Evolutionary conservation across 2,329 filamentous ascomycete genomes (phyloP).

Genomic region (Thermothelomyces thermophilus): DNA sequence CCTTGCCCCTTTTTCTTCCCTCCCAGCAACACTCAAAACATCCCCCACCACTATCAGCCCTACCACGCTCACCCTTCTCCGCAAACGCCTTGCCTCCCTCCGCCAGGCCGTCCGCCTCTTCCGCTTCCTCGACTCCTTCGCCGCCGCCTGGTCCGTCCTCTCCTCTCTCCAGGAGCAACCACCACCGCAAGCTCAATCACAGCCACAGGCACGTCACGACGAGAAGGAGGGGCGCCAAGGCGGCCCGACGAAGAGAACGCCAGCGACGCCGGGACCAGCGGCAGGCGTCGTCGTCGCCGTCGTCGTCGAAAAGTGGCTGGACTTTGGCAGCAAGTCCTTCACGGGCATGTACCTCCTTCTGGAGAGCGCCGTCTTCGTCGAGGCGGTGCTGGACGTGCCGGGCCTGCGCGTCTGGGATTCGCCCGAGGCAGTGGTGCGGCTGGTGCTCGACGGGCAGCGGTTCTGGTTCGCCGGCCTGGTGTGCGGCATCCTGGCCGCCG

Average conservation of each 20-base stretch:
- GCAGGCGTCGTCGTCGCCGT: background rate
- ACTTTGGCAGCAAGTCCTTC: constrained; percentile 51
- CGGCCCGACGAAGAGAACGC: too few relatives aligned
- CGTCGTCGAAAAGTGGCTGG: constrained; percentile 37
- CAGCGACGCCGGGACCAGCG: constrained; percentile 22
- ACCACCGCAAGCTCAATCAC: background rate
- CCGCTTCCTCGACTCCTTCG: constrained; percentile 58
- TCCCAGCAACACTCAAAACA: too few relatives aligned
- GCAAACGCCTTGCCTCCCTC: constrained; percentile 39
- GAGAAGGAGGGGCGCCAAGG: too few relatives aligned
- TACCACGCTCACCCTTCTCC: constrained; percentile 32
- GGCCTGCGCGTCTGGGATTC: constrained; percentile 47
- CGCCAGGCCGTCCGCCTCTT: constrained; percentile 63
- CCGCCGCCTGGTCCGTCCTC: constrained; percentile 40
- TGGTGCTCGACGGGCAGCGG: constrained; percentile 56
- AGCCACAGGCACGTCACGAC: background rate
- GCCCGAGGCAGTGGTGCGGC: constrained; percentile 35
- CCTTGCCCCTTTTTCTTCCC: constrained; percentile 41
- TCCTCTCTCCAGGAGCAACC: constrained; percentile 15
- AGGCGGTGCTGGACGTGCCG: constrained; percentile 36
- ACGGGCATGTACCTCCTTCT: constrained; percentile 61
- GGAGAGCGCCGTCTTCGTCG: constrained; percentile 57
- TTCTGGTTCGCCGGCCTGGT: constrained; percentile 63
- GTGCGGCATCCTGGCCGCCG: constrained; percentile 41
- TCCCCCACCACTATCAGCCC: constrained; percentile 36